Conservation (phyloP, 805 yeast genomes). For the Spathaspora passalidarum region DNA sequence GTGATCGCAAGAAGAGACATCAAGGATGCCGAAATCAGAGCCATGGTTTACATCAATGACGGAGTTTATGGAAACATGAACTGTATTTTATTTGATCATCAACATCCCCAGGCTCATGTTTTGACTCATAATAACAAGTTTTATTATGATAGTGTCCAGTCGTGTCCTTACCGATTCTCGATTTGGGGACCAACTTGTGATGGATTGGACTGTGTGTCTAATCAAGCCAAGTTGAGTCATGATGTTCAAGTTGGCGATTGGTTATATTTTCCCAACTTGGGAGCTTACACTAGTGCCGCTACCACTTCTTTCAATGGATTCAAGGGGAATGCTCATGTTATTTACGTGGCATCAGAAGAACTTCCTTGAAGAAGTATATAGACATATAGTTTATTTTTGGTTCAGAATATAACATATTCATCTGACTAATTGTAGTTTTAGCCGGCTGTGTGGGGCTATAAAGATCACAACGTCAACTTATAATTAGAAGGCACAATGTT, state of each 20-base stretch:
- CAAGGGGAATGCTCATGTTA: conserved; percentile 53
- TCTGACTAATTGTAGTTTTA: no score
- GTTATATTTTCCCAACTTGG: conserved; percentile 78
- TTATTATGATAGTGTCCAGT: conserved; percentile 29
- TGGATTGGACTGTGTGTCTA: conserved; percentile 81
- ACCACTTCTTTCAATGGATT: conserved; percentile 94
- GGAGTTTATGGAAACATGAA: conserved; percentile 96
- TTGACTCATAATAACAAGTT: conserved; percentile 53
- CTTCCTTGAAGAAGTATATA: neutral
- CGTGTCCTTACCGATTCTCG: conserved; percentile 44
- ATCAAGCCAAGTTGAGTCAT: conserved; percentile 49
- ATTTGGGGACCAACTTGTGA: conserved; percentile 99
- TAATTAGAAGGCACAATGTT: no score
- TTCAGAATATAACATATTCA: no score
- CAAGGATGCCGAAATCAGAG: conserved; percentile 25
- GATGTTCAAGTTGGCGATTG: conserved; percentile 84
- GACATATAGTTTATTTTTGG: no score
- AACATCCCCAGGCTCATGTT: conserved; percentile 67
- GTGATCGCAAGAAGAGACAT: conserved; percentile 78
- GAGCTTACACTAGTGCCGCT: conserved; percentile 92
- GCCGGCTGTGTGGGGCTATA: no score
- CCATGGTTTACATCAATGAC: conserved; percentile 87
- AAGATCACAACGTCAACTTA: no score
- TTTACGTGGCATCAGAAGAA: conserved; percentile 46
- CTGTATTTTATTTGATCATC: conserved; percentile 92